phyloP scores from a whole-genome alignment of 2,329 filamentous ascomycete genomes.

The Pezicula radicicola region DNA sequence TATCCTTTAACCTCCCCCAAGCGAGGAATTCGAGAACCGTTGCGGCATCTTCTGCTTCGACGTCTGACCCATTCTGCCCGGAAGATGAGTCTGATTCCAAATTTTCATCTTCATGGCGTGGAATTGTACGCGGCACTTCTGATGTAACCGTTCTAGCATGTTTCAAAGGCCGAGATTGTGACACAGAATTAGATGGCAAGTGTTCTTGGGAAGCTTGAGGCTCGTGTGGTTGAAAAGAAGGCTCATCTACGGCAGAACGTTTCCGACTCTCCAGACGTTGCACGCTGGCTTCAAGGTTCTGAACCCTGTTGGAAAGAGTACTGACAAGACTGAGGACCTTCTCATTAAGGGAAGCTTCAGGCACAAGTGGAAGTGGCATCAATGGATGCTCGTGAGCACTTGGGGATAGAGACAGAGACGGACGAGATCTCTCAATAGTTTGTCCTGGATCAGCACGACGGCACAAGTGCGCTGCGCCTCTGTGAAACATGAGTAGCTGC shows the following conservation, averaged over 20 bases:
- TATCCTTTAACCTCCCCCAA: constrained; percentile 43
- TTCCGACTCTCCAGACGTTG: constrained; percentile 6
- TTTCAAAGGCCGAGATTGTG: constrained; percentile 13
- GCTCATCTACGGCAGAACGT: neutral
- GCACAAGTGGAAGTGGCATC: neutral
- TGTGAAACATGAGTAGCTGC: constrained; percentile 5
- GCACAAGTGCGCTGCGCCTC: constrained; percentile 15
- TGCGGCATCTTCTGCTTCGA: constrained; percentile 36
- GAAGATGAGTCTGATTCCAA: constrained; percentile 7
- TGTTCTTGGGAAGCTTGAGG: neutral
- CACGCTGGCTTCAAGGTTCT: constrained; percentile 13
- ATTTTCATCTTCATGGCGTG: constrained; percentile 1
- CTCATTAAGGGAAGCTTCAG: constrained; percentile 11
- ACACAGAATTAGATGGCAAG: neutral
- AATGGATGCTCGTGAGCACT: neutral
- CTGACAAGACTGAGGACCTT: constrained; percentile 12
- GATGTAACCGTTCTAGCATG: constrained; percentile 4
- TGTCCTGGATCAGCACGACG: constrained; percentile 15
- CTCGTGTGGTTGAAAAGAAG: neutral
- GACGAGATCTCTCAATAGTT: constrained; percentile 3
- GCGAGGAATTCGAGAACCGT: constrained; percentile 45
- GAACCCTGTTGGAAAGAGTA: constrained; percentile 12
- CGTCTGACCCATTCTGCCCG: constrained; percentile 18
- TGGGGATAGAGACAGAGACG: neutral
- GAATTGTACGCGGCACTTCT: neutral